phyloP scores from a whole-genome alignment of 164 flowering plant genomes.

The Vitis vinifera region ASM3070453v1 NC_081807.1:12001-12500 shows the following conservation, averaged over 20 bases:
- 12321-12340: slow-evolving; percentile 68
- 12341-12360: slow-evolving; percentile 89
- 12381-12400: slow-evolving; percentile 64
- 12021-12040: slow-evolving; percentile 95
- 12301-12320: slow-evolving; percentile 61
- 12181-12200: slow-evolving; percentile 90
- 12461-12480: slow-evolving; percentile 91
- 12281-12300: slow-evolving; percentile 79
- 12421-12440: slow-evolving; percentile 78
- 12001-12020: slow-evolving; percentile 82
- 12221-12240: slow-evolving; percentile 93
- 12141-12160: slow-evolving; percentile 77
- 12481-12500: slow-evolving; percentile 84
- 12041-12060: slow-evolving; percentile 97
- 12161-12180: slow-evolving; percentile 98
- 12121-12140: slow-evolving; percentile 94
- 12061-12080: slow-evolving; percentile 87
- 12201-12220: slow-evolving; percentile 88
- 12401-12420: slow-evolving; percentile 73
- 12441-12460: slow-evolving; percentile 94
- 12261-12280: slow-evolving; percentile 78
- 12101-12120: slow-evolving; percentile 91
- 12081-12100: slow-evolving; percentile 90
- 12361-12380: slow-evolving; percentile 85
- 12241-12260: slow-evolving; percentile 91